phyloP scores from a whole-genome alignment of 1,139 yeast species.

The Blastobotrys elegans region DNA sequence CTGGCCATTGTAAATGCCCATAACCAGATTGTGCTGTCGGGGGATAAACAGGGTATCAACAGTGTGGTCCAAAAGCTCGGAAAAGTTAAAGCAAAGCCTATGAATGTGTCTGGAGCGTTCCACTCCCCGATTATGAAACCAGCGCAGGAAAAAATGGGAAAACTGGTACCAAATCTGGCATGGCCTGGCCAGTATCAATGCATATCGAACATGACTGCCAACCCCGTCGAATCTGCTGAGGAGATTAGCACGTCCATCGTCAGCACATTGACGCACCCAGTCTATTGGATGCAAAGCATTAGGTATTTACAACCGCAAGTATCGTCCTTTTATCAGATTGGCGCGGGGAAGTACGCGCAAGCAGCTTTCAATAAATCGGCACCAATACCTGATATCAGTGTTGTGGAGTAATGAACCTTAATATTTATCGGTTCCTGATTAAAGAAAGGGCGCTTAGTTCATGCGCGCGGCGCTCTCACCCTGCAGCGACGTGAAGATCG shows the following conservation, averaged over 20 bases:
- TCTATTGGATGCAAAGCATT: slow-evolving; percentile 32
- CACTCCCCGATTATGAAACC: slow-evolving; percentile 42
- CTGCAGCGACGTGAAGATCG: too few species aligned
- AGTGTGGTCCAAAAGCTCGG: not conserved
- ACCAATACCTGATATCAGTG: too few species aligned
- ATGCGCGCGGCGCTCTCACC: too few species aligned
- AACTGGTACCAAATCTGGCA: slow-evolving; percentile 14
- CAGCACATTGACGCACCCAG: slow-evolving; percentile 30
- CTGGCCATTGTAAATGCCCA: slow-evolving; percentile 40
- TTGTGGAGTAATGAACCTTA: too few species aligned
- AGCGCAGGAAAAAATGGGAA: slow-evolving; percentile 34
- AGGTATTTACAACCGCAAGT: slow-evolving; percentile 15
- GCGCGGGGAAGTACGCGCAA: slow-evolving; percentile 12
- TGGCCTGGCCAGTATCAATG: slow-evolving; percentile 28
- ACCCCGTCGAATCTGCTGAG: slow-evolving; percentile 28
- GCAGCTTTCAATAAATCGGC: too few species aligned
- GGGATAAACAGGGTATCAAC: slow-evolving; percentile 30
- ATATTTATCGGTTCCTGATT: too few species aligned
- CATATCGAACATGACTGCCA: slow-evolving; percentile 34
- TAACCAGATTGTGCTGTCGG: slow-evolving; percentile 45
- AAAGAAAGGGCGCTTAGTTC: too few species aligned
- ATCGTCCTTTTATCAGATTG: slow-evolving; percentile 7
- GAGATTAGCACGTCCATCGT: slow-evolving; percentile 29
- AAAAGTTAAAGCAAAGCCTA: slow-evolving; percentile 22
- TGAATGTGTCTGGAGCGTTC: slow-evolving; percentile 53